Evolutionary conservation across 2,329 filamentous ascomycete species (phyloP), one percentile per base, ranked within the genome.

Genomic region (Orbilia ellipsospora): DNA sequence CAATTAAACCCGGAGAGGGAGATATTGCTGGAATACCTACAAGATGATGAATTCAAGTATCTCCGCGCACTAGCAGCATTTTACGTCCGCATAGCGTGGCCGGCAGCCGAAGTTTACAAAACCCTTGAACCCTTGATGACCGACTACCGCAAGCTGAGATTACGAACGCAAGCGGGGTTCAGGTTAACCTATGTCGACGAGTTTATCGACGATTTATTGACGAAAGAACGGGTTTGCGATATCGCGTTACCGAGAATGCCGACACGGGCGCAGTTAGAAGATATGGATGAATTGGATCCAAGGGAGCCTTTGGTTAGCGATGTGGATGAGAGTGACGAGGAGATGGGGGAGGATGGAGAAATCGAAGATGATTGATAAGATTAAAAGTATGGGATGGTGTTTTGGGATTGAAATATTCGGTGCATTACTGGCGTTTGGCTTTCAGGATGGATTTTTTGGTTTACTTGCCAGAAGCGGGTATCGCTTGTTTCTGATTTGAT

Each of bases 191-290:
- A 88, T 80, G 86, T 99, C 83, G 95, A 99, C 82, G 90, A 94
- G 79, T 98, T 99, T 82, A 89, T 98, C 66, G 95, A 99, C 82
- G 93, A 97, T 77, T 83, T 99, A 78, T 85, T 99, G 77, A 91
- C 88, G 0, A 96, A 96, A 83, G 92, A 96, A 69, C 87, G 95
- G 62, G 90, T 97, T 0, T 98, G 94, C 81, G 94, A 90, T 44
- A 98, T 95, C 2, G 96, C 90, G 80, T 81, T 99, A 79, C 96
- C 93, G 89, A 96, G 97, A 84, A 87, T 99, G 86, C 92, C 94
- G 2, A 89, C 89, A 73, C 86, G 95, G 79, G 89, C 91, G 78
- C 87, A 92, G 61, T 82, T 99, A 78, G 95, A 99, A 84, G 95
- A 99, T 82, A 81, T 96, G 81, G 95, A 96, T 78, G 83, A 94